Conservation (phyloP, 495 filamentous ascomycete genomes). For the Daldinia vernicosa region DNA sequence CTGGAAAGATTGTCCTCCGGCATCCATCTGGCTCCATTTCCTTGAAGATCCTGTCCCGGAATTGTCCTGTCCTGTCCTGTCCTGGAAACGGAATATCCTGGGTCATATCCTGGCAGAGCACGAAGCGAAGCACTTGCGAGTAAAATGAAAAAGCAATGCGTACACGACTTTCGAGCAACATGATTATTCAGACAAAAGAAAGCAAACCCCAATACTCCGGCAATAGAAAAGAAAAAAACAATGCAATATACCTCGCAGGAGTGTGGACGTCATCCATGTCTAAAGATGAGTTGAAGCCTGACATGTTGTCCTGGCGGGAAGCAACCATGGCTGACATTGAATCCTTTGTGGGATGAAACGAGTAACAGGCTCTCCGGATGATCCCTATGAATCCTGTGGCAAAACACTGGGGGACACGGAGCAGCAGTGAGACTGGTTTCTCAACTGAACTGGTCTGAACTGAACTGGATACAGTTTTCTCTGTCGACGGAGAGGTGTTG, state of each 20-base stretch:
- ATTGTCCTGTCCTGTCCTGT: slow-evolving; percentile 33
- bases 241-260: slow-evolving; percentile 61
- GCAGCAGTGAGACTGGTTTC: slow-evolving; percentile 46
- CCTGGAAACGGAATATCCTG: slow-evolving; percentile 32
- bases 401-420: slow-evolving; percentile 42
- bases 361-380: slow-evolving; percentile 38
- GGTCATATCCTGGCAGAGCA: slow-evolving; percentile 29
- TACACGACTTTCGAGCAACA: slow-evolving; percentile 41
- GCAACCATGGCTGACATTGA: slow-evolving; percentile 57
- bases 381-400: slow-evolving; percentile 46
- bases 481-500: slow-evolving; percentile 34
- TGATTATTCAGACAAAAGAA: slow-evolving; percentile 15
- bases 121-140: slow-evolving; percentile 42
- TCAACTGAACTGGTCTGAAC: slow-evolving; percentile 42
- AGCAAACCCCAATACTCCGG: slow-evolving; percentile 42
- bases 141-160: slow-evolving; percentile 19
- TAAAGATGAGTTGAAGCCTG: slow-evolving; percentile 58
- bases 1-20: slow-evolving; percentile 17
- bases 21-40: slow-evolving; percentile 42
- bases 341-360: slow-evolving; percentile 38
- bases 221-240: slow-evolving; percentile 45
- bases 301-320: slow-evolving; percentile 56
- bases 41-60: slow-evolving; percentile 30
- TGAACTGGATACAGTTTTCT: slow-evolving; percentile 31
- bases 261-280: slow-evolving; percentile 62